These are phyloP conservation scores for Phanerochaete sordida DNA, from an alignment of 768 basidiomycete species.

Conservation along the genomic window DNA sequence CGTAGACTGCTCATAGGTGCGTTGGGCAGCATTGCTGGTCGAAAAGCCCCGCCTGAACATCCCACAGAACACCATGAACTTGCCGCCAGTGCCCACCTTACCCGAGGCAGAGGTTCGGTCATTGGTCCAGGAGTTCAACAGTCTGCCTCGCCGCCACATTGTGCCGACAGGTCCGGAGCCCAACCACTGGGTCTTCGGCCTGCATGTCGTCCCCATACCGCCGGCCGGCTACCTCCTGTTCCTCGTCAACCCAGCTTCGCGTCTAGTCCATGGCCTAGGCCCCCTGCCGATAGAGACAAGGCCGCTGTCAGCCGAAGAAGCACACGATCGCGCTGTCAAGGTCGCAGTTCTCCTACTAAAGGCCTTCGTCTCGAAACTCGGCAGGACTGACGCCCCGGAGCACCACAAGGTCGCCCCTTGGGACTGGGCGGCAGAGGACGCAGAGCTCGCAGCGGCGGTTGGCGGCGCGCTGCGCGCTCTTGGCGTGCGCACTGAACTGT, in stretches of 20 bases:
- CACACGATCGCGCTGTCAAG: neutral
- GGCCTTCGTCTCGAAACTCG: conserved; percentile 1
- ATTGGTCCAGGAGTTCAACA: conserved; percentile 5
- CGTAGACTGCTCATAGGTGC: neutral
- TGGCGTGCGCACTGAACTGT: conserved; percentile 4
- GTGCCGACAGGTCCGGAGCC: neutral
- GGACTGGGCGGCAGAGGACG: conserved; percentile 8
- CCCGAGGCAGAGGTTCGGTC: neutral
- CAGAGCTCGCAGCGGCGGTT: neutral
- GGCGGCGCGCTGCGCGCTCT: neutral
- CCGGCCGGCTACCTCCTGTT: conserved; percentile 1
- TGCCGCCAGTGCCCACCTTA: neutral
- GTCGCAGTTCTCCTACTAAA: conserved; percentile 2
- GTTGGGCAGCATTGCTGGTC: neutral
- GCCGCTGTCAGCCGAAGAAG: neutral
- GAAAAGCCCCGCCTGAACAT: neutral
- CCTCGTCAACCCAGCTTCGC: neutral
- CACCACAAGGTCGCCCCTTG: conserved; percentile 1
- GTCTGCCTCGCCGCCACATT: neutral
- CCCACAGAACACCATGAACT: neutral
- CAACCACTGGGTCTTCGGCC: conserved; percentile 3
- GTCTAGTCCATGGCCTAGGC: neutral
- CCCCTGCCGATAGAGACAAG: conserved; percentile 3
- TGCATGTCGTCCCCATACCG: conserved; percentile 6
- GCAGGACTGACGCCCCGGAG: neutral